These are phyloP conservation scores for Linum tenue DNA, from an alignment of 345 rosid species.

Conservation along the genomic window DNA sequence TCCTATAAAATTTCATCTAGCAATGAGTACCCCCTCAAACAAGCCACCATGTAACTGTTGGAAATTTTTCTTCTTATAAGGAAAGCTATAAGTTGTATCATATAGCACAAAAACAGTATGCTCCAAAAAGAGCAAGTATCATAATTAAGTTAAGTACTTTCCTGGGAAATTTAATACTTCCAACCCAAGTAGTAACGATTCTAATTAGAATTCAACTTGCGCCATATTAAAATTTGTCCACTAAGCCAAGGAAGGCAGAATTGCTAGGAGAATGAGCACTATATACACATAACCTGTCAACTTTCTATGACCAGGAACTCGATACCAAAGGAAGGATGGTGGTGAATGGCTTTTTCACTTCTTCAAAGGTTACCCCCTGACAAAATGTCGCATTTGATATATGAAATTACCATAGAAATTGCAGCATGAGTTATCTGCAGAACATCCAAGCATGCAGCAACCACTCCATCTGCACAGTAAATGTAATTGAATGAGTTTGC, in stretches of 20 bases:
- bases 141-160: no score
- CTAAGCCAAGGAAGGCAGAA: no score
- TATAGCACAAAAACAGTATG: not conserved
- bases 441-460: constrained; percentile 81
- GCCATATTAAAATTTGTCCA: no score
- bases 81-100: no score
- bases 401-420: constrained; percentile 66
- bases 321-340: not conserved
- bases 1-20: not conserved
- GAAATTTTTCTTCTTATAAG: not conserved
- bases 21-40: not conserved
- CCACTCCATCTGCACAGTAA: constrained; percentile 54
- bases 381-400: not conserved
- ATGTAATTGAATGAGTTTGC: constrained; percentile 1
- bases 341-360: no score
- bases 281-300: no score
- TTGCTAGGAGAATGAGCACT: no score
- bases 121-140: no score
- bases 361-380: not conserved
- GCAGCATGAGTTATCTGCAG: constrained; percentile 95
- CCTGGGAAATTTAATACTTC: no score
- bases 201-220: no score
- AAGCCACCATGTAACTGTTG: not conserved
- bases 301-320: not conserved
- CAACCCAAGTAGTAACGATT: no score